These are phyloP conservation scores for Sporothrix brunneoviolacea DNA, from an alignment of 2,329 filamentous ascomycete genomes.

Conservation along the genomic window DNA sequence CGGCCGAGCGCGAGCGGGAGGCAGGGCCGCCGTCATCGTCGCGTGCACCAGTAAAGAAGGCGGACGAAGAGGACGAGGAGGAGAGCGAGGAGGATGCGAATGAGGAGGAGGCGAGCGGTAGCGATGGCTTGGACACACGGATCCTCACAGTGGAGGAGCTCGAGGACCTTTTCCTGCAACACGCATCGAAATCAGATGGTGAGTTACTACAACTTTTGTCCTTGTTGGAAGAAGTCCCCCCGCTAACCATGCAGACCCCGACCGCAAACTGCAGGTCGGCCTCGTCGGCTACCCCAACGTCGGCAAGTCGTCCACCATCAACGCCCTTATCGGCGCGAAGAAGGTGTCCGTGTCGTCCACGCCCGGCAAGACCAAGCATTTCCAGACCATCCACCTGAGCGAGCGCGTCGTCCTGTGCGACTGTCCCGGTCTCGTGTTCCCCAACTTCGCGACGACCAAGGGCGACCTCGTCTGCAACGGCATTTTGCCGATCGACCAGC, in stretches of 20 bases:
- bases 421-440: constrained; percentile 97
- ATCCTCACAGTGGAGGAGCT: constrained; percentile 92
- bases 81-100: constrained; percentile 36
- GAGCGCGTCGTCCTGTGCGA: constrained; percentile 88
- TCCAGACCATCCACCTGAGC: constrained; percentile 94
- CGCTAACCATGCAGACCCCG: too few relatives aligned
- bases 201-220: constrained; percentile 21
- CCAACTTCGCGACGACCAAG: constrained; percentile 95
- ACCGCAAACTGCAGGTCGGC: constrained; percentile 76
- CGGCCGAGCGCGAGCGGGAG: constrained; percentile 26
- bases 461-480: constrained; percentile 94
- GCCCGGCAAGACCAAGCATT: constrained; percentile 98
- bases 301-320: constrained; percentile 98
- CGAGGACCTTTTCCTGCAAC: constrained; percentile 76
- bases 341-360: constrained; percentile 98
- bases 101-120: constrained; percentile 17
- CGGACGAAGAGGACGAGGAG: constrained; percentile 24
- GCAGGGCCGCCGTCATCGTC: neutral
- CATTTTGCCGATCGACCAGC: constrained; percentile 90
- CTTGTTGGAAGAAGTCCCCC: too few relatives aligned
- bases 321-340: constrained; percentile 95
- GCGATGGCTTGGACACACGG: constrained; percentile 55
- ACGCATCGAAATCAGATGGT: constrained; percentile 52
- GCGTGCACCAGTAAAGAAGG: neutral
- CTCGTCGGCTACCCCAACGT: constrained; percentile 98